phyloP scores from a whole-genome alignment of 306 rosid species.

The Cicer judaicum region DNA sequence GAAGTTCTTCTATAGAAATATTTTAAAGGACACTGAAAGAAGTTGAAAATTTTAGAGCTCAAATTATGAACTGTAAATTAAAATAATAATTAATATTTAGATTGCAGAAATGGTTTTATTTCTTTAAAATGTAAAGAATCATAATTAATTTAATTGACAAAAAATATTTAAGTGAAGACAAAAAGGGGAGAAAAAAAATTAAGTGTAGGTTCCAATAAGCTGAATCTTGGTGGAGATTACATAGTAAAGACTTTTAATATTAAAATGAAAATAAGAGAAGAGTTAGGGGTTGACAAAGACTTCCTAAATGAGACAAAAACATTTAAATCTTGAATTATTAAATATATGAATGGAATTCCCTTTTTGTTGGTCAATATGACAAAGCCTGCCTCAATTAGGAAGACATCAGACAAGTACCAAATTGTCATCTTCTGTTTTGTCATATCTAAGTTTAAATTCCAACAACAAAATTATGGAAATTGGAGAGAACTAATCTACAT shows the following conservation, averaged over 20 bases:
- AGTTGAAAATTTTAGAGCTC: too few species aligned
- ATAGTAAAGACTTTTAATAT: constrained; percentile 25
- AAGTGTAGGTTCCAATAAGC: background rate
- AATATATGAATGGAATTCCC: background rate
- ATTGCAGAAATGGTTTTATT: background rate
- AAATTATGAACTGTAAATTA: too few species aligned
- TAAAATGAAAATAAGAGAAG: constrained; percentile 3
- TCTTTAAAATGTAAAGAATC: background rate
- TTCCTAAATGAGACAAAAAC: constrained; percentile 1
- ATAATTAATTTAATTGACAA: background rate
- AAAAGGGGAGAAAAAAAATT: background rate
- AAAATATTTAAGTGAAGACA: background rate
- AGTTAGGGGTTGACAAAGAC: constrained; percentile 20
- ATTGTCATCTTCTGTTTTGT: background rate
- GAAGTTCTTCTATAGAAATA: too few species aligned
- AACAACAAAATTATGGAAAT: background rate
- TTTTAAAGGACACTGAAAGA: too few species aligned
- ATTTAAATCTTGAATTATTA: background rate
- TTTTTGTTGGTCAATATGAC: background rate
- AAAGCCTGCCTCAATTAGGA: constrained; percentile 9
- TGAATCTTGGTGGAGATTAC: constrained; percentile 46
- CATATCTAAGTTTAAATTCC: background rate
- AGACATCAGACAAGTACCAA: background rate
- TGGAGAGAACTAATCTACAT: background rate
- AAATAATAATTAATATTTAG: too few species aligned